phyloP scores from a whole-genome alignment of 1,139 yeast genomes.

The Yamadazyma epiphylla region DNA sequence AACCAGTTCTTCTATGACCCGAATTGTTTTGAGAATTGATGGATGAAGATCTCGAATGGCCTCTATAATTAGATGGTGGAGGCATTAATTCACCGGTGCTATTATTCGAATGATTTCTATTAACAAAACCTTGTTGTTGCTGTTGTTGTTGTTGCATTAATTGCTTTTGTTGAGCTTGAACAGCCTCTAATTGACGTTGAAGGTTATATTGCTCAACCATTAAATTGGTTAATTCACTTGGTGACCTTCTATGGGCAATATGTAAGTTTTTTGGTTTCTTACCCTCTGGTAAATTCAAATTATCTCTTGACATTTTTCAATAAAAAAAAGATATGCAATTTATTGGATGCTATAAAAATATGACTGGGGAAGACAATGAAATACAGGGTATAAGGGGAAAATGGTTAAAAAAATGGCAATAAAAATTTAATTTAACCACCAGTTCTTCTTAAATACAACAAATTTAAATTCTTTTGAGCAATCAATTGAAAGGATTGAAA shows the following conservation, averaged over 20 bases:
- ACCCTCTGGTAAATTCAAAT: background rate
- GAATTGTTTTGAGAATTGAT: conserved; percentile 7
- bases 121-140: conserved; percentile 21
- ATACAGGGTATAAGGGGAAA: no score
- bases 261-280: conserved; percentile 46
- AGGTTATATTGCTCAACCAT: conserved; percentile 93
- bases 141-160: conserved; percentile 64
- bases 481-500: background rate
- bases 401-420: no score
- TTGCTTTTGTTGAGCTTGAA: conserved; percentile 90
- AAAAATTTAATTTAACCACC: no score
- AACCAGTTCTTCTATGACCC: conserved; percentile 37
- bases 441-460: no score
- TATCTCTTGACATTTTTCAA: background rate
- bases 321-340: no score
- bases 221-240: conserved; percentile 88
- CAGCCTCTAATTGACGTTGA: conserved; percentile 87
- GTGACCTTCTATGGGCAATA: conserved; percentile 93
- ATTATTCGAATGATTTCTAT: conserved; percentile 12
- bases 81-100: conserved; percentile 20
- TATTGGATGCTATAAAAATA: no score
- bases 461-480: background rate
- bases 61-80: conserved; percentile 22
- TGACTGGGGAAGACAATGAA: no score
- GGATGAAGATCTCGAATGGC: conserved; percentile 39